These are phyloP conservation scores for Garcia nutans DNA, from an alignment of 345 rosid species.

Conservation along the genomic window DNA sequence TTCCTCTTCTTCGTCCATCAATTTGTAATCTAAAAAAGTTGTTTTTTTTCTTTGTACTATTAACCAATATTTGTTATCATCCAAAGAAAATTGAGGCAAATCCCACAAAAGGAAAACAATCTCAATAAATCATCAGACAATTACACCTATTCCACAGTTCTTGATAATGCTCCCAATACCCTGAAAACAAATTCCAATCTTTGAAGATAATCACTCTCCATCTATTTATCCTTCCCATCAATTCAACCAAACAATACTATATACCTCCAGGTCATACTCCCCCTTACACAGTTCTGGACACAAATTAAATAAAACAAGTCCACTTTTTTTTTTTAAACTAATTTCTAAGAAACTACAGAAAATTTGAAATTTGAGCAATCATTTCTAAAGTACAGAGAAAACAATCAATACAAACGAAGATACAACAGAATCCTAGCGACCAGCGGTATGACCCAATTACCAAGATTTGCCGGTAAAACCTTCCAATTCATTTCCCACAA, in stretches of 20 bases:
- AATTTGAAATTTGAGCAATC: background rate
- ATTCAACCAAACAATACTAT: conserved; percentile 28
- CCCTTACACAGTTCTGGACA: conserved; percentile 3
- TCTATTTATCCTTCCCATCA: conserved; percentile 34
- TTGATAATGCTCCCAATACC: conserved; percentile 34
- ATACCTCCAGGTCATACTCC: conserved; percentile 16
- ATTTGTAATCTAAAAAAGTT: conserved; percentile 26
- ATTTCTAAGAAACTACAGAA: background rate
- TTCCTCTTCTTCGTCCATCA: conserved; percentile 40
- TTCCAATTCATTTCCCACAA: conserved; percentile 12
- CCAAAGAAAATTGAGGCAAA: conserved; percentile 31
- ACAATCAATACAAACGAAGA: conserved; percentile 8
- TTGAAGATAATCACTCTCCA: conserved; percentile 42
- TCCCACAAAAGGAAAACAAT: conserved; percentile 27
- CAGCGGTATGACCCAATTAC: conserved; percentile 15
- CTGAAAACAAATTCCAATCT: conserved; percentile 31
- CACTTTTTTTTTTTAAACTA: background rate
- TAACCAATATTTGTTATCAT: conserved; percentile 21
- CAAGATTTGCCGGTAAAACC: conserved; percentile 22
- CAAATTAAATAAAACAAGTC: background rate
- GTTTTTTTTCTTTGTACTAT: conserved; percentile 32
- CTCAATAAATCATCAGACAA: conserved; percentile 13
- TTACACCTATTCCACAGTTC: conserved; percentile 17
- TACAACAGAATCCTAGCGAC: conserved; percentile 9
- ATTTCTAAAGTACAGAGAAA: conserved; percentile 18